Evolutionary conservation across 306 rosid species (phyloP).

Genomic region (Crotalaria pallida): DNA sequence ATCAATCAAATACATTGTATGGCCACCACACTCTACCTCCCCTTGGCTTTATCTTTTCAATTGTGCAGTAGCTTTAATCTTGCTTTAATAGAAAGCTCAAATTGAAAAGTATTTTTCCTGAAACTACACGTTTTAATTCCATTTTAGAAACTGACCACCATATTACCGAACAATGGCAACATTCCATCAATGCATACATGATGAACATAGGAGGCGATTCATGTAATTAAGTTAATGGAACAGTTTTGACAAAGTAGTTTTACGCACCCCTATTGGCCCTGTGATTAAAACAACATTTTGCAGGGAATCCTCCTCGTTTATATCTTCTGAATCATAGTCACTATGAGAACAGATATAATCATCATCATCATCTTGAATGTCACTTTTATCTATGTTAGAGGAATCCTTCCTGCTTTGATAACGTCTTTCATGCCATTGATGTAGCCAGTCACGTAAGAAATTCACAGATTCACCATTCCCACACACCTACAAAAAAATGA

Average conservation of each 20-base stretch:
- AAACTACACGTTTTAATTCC: not conserved
- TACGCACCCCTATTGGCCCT: conserved; percentile 83
- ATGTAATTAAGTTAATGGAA: conserved; percentile 13
- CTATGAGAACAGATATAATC: conserved; percentile 42
- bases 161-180: not conserved
- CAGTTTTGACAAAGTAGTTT: conserved; percentile 8
- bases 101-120: conserved; percentile 5
- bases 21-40: conserved; percentile 4
- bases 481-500: conserved; percentile 59
- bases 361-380: conserved; percentile 21
- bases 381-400: conserved; percentile 26
- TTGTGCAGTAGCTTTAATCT: not conserved
- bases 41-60: not conserved
- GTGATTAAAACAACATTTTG: conserved; percentile 84
- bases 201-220: conserved; percentile 3
- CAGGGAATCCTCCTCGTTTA: conserved; percentile 42
- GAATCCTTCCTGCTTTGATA: conserved; percentile 36
- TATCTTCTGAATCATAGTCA: conserved; percentile 61
- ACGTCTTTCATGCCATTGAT: conserved; percentile 58
- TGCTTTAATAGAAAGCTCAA: not conserved
- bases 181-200: conserved; percentile 4
- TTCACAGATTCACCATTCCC: conserved; percentile 79
- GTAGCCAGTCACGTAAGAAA: conserved; percentile 74
- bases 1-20: not conserved
- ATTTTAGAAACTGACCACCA: conserved; percentile 1